These are phyloP conservation scores for Penicillium sp. DNA, from an alignment of 2,329 filamentous ascomycete genomes.

Conservation along the genomic window DNA sequence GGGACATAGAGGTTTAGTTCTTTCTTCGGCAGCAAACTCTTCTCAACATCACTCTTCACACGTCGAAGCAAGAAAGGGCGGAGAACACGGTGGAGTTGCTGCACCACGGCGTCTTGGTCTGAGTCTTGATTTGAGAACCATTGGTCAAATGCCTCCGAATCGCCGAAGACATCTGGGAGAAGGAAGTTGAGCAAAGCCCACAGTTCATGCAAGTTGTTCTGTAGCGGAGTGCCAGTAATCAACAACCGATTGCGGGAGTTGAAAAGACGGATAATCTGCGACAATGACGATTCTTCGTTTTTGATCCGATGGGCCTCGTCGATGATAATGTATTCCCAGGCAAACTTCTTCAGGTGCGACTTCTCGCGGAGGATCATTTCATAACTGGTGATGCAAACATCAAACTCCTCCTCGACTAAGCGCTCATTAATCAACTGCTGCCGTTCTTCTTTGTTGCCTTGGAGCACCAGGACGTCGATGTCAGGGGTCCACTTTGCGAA, in stretches of 20 bases:
- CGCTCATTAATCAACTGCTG: conserved; percentile 79
- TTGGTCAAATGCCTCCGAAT: conserved; percentile 90
- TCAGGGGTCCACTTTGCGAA: conserved; percentile 92
- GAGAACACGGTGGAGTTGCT: conserved; percentile 86
- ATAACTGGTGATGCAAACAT: conserved; percentile 96
- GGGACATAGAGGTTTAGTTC: conserved; percentile 94
- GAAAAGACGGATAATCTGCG: conserved; percentile 92
- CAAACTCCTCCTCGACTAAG: conserved; percentile 88
- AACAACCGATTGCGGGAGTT: conserved; percentile 88
- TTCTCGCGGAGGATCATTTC: conserved; percentile 98
- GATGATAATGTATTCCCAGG: conserved; percentile 99
- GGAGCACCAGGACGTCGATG: conserved; percentile 83
- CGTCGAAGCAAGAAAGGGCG: conserved; percentile 88
- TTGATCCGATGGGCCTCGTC: conserved; percentile 98
- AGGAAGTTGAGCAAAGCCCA: conserved; percentile 97
- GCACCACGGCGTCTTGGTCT: conserved; percentile 90
- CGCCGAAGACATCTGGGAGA: conserved; percentile 94
- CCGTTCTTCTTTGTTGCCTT: conserved; percentile 90
- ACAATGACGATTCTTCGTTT: conserved; percentile 94
- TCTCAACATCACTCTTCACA: conserved; percentile 96
- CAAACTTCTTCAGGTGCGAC: conserved; percentile 87
- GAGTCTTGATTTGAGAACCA: conserved; percentile 90
- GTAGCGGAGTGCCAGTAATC: conserved; percentile 91
- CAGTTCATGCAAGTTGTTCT: conserved; percentile 95
- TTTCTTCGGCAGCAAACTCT: conserved; percentile 93